These are phyloP conservation scores for Arachnomyces sp. DNA, from an alignment of 2,329 filamentous ascomycete genomes.

Conservation along the genomic window DNA sequence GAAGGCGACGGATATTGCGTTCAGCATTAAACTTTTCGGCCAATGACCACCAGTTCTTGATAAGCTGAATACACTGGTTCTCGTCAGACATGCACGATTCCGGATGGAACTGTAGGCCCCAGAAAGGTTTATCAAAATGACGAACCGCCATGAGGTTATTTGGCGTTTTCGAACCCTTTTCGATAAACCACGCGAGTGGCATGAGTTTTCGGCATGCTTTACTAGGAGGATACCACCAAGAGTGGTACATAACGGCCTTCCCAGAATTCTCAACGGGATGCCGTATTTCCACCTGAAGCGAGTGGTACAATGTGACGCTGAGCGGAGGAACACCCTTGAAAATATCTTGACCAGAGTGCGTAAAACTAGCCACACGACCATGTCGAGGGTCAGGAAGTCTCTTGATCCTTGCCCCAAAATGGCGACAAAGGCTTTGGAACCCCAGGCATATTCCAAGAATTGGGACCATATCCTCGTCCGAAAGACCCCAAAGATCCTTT, in stretches of 20 bases:
- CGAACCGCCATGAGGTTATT: constrained; percentile 67
- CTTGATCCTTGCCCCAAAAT: constrained; percentile 59
- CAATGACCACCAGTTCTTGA: constrained; percentile 68
- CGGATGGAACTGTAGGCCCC: constrained; percentile 85
- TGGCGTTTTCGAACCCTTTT: constrained; percentile 27
- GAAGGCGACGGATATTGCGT: constrained; percentile 13
- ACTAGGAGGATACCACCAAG: constrained; percentile 21
- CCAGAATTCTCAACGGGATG: constrained; percentile 32
- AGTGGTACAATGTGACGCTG: constrained; percentile 71
- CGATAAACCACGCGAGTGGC: constrained; percentile 55
- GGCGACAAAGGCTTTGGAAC: constrained; percentile 71
- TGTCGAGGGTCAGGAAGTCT: constrained; percentile 68
- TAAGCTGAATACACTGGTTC: constrained; percentile 52
- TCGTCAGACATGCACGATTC: constrained; percentile 74
- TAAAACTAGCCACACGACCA: constrained; percentile 66
- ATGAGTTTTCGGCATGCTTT: constrained; percentile 36
- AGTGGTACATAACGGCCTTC: constrained; percentile 33
- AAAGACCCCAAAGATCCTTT: constrained; percentile 63
- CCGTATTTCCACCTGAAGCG: constrained; percentile 43
- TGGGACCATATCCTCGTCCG: constrained; percentile 55
- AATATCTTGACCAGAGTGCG: constrained; percentile 55
- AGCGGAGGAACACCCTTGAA: constrained; percentile 56
- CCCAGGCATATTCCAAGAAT: constrained; percentile 84
- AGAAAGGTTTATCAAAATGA: constrained; percentile 64
- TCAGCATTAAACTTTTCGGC: constrained; percentile 54